phyloP scores from a whole-genome alignment of 768 basidiomycete genomes.

The Lyophyllum atratum region DNA sequence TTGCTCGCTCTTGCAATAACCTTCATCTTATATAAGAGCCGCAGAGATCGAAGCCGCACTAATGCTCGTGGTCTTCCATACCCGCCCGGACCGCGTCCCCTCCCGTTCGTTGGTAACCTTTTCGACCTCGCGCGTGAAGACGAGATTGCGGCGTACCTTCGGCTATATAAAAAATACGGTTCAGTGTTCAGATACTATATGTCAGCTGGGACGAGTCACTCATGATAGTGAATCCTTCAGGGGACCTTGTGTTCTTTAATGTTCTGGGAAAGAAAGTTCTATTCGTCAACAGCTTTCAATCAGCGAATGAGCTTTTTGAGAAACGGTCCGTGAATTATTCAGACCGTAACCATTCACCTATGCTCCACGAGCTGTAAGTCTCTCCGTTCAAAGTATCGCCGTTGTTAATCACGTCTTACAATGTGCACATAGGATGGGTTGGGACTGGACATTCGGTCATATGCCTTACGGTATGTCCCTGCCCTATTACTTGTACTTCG shows the following conservation, averaged over 20 bases:
- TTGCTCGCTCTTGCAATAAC: slow-evolving; percentile 1
- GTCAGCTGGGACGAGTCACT: background rate
- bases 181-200: slow-evolving; percentile 1
- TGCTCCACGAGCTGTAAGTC: slow-evolving; percentile 52
- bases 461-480: slow-evolving; percentile 47
- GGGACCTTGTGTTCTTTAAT: slow-evolving; percentile 55
- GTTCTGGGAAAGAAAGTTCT: slow-evolving; percentile 51
- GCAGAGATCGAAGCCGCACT: slow-evolving; percentile 2
- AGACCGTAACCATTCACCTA: slow-evolving; percentile 45
- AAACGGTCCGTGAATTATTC: slow-evolving; percentile 59
- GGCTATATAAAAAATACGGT: slow-evolving; percentile 45
- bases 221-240: slow-evolving; percentile 25
- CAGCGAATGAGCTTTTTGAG: slow-evolving; percentile 55
- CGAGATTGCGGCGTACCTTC: slow-evolving; percentile 40
- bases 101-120: slow-evolving; percentile 58
- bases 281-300: slow-evolving; percentile 43
- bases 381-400: background rate
- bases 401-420: background rate
- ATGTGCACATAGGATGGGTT: slow-evolving; percentile 26
- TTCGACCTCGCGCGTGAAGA: slow-evolving; percentile 43
- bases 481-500: background rate
- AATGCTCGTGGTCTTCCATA: slow-evolving; percentile 32
- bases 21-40: slow-evolving; percentile 10
- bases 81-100: slow-evolving; percentile 56
- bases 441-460: slow-evolving; percentile 58